Evolutionary conservation across 495 filamentous ascomycete genomes (phyloP).

Genomic region (Neurospora sp.): DNA sequence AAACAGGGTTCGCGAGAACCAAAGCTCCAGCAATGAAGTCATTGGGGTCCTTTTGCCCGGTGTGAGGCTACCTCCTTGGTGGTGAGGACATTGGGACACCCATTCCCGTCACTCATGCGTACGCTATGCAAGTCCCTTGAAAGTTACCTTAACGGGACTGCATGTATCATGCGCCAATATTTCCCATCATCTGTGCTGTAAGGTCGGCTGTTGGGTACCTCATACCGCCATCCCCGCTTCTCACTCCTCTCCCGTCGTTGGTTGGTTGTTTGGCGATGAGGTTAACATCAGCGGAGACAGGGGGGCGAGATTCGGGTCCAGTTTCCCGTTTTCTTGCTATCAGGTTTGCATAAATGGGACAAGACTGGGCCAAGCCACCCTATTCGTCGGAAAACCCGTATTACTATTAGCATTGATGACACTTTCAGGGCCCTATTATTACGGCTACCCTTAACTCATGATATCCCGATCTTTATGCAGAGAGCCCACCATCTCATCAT

Average conservation of each 20-base stretch:
- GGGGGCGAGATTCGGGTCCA: not conserved
- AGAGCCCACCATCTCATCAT: not conserved
- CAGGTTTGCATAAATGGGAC: not conserved
- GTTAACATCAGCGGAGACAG: not conserved
- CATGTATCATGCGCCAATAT: not conserved
- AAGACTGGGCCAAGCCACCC: not conserved
- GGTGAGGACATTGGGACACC: not conserved
- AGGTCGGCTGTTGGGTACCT: not conserved
- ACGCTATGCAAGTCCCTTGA: not conserved
- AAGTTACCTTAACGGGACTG: not conserved
- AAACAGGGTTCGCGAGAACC: conserved; percentile 12
- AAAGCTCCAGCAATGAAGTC: conserved; percentile 15
- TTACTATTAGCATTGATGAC: not conserved
- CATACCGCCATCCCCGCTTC: not conserved
- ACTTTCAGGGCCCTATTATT: not conserved
- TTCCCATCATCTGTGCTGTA: not conserved
- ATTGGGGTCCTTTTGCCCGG: conserved; percentile 1
- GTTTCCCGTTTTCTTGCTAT: not conserved
- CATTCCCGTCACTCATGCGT: not conserved
- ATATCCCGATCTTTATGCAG: not conserved
- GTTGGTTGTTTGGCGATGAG: not conserved
- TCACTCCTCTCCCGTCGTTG: not conserved
- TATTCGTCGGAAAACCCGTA: not conserved
- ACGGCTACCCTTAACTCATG: not conserved
- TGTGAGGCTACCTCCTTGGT: not conserved